These are phyloP conservation scores for Scheffersomyces coipomensis DNA, from an alignment of 805 yeast genomes.

Conservation along the genomic window DNA sequence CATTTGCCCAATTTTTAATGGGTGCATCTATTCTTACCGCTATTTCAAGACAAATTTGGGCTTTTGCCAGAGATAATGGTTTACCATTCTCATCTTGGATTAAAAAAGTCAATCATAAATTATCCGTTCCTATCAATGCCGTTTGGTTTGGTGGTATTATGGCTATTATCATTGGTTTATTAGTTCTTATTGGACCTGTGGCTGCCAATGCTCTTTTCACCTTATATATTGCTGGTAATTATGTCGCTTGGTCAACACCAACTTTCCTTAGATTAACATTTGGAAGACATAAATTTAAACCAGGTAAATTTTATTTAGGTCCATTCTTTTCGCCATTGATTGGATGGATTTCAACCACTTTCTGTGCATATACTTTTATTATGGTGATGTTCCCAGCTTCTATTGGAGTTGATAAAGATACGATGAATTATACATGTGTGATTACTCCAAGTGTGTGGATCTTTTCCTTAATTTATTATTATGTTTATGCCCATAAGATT, in stretches of 20 bases:
- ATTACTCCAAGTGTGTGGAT: conserved; percentile 31
- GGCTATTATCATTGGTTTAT: conserved; percentile 35
- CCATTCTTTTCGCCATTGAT: conserved; percentile 40
- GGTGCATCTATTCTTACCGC: conserved; percentile 31
- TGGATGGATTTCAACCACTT: conserved; percentile 40
- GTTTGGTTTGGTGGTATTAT: conserved; percentile 31
- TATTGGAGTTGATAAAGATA: conserved; percentile 29
- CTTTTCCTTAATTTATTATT: conserved; percentile 22
- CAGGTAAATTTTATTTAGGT: conserved; percentile 67
- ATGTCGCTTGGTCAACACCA: background rate
- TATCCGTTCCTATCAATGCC: conserved; percentile 27
- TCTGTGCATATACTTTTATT: conserved; percentile 25
- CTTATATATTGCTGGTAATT: conserved; percentile 10
- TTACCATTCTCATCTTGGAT: conserved; percentile 24
- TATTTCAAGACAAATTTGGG: conserved; percentile 27
- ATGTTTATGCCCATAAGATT: conserved; percentile 22
- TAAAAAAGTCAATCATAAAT: conserved; percentile 21
- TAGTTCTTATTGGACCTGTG: conserved; percentile 38
- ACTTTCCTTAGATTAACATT: conserved; percentile 33
- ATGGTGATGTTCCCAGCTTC: conserved; percentile 51
- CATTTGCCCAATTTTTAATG: conserved; percentile 30
- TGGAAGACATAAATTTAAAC: conserved; percentile 48
- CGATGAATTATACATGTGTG: conserved; percentile 35
- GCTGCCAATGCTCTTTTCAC: conserved; percentile 47
- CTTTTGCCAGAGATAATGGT: conserved; percentile 31